phyloP scores from a whole-genome alignment of 2,329 filamentous ascomycete genomes.

The Penicillium digitatum region DNA sequence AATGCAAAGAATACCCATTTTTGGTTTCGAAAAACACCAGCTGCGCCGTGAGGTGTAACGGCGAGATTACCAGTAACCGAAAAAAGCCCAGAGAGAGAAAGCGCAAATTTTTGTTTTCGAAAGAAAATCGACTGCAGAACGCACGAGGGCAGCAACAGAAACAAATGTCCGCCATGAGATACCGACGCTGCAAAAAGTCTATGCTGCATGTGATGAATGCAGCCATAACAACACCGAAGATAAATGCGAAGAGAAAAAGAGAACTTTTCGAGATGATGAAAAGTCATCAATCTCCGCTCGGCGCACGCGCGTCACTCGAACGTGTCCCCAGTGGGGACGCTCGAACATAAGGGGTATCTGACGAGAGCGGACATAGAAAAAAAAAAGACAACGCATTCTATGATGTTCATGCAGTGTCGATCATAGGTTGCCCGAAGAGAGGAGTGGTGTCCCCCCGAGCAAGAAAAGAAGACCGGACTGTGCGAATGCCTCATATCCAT shows the following conservation, averaged over 20 bases:
- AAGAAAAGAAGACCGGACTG: conserved; percentile 35
- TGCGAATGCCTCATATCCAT: conserved; percentile 40
- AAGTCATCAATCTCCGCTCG: conserved; percentile 38
- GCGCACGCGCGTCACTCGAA: conserved; percentile 39
- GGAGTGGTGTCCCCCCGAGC: conserved; percentile 23
- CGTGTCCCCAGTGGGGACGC: conserved; percentile 35
- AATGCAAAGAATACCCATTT: conserved; percentile 39
- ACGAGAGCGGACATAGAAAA: conserved; percentile 44
- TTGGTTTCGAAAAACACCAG: conserved; percentile 13
- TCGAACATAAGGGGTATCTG: conserved; percentile 49
- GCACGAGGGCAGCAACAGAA: conserved; percentile 25
- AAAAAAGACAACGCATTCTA: conserved; percentile 52
- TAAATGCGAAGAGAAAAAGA: conserved; percentile 38
- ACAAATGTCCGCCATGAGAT: conserved; percentile 38
- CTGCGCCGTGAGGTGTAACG: not conserved
- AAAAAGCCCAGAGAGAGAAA: conserved; percentile 28
- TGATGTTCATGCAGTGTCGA: conserved; percentile 47
- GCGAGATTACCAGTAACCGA: not conserved
- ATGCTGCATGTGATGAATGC: conserved; percentile 41
- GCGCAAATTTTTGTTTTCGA: conserved; percentile 17
- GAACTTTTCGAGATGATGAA: conserved; percentile 36
- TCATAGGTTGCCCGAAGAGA: conserved; percentile 30
- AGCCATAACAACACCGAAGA: conserved; percentile 39
- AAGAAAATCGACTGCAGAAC: conserved; percentile 21
- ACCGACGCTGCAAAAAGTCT: conserved; percentile 41